Base-by-base conservation (phyloP, 2,329 filamentous ascomycete genomes). In the Elsinoe fawcettii region DNA sequence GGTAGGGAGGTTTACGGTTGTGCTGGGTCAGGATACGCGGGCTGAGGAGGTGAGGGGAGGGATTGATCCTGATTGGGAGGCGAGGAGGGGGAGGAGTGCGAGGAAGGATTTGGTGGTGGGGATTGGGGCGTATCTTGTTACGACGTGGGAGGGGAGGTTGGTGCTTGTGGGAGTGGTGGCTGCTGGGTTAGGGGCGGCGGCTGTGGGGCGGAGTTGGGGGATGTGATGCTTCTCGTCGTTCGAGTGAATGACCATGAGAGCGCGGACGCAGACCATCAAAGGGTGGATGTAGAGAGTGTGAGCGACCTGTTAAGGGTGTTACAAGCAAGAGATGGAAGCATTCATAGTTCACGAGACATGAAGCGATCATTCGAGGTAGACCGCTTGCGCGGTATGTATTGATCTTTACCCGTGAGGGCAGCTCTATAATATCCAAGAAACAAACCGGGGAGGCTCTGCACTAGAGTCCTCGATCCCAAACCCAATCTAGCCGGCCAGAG, bases 1-100 rank as follows among this genome's bases (percentile, higher is more conserved):
- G 2, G 87, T 83, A 49, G 75, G 96, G 22, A 81, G 86, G 3
- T 76, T 85, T 6, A 74, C 76, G 0, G 78, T 96, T 14, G 86
- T 88, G 12, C 60, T 70, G 5, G 68, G 74, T 51, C 63, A 64
- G 9, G 63, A 63, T 34, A 66, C 74, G 46, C 36, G 64, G 32
- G 56, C 68, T 51, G 55, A 66, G 63, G 60, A 61, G 32, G 62
- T 73, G 37, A 64, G 72, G 18, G 66, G 70, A n/a, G 66, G 74
- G 16, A 73, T 86, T 47, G 78, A 83, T 63, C 72, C 76, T 3
- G 68, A 77, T 36, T 87, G 83, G 83, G 76, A 73, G 64, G 64
- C 70, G 30, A 75, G 75, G 63, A 73, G 82, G 59, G 74, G 74
- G 20, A 69, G 71, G 43, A 84, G 83, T 7, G 75, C 83, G 57